Evolutionary conservation across 2,329 filamentous ascomycete species (phyloP).

Genomic region (Cladosporium phlei): DNA sequence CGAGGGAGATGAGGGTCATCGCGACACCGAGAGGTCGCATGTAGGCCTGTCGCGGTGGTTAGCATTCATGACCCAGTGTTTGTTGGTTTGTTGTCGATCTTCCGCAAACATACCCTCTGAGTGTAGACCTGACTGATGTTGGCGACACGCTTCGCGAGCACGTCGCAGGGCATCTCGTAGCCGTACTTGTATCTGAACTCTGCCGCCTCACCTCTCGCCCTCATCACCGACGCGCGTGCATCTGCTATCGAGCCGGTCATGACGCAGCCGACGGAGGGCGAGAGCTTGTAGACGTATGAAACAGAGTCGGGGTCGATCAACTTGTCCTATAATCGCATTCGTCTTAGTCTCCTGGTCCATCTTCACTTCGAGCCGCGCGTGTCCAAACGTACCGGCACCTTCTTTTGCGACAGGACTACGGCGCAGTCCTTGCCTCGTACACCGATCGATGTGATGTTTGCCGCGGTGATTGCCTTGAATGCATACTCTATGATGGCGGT

Average conservation of each 20-base stretch:
- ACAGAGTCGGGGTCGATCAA: constrained; percentile 96
- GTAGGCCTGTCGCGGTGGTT: constrained; percentile 62
- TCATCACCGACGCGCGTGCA: constrained; percentile 85
- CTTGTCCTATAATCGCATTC: constrained; percentile 70
- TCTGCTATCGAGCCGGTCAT: constrained; percentile 99
- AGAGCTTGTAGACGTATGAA: constrained; percentile 95
- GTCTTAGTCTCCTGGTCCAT: constrained; percentile 16
- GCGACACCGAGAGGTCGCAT: constrained; percentile 97
- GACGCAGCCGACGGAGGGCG: constrained; percentile 91
- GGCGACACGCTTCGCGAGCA: constrained; percentile 89
- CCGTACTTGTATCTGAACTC: constrained; percentile 98
- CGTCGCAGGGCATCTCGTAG: constrained; percentile 99
- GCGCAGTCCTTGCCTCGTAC: constrained; percentile 95
- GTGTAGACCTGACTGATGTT: constrained; percentile 99
- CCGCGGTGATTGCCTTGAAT: constrained; percentile 99
- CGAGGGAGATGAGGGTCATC: constrained; percentile 88
- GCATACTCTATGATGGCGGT: constrained; percentile 74
- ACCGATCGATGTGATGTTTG: constrained; percentile 97
- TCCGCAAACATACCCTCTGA: constrained; percentile 73
- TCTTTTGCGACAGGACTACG: constrained; percentile 97
- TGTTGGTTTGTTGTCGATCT: too few species aligned
- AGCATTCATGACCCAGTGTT: constrained; percentile 20
- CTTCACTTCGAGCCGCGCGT: too few species aligned
- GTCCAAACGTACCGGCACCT: constrained; percentile 79
- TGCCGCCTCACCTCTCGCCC: constrained; percentile 90